These are phyloP conservation scores for Backusella luteola DNA, from an alignment of 192 early-diverging fungal species.

Conservation along the genomic window DNA sequence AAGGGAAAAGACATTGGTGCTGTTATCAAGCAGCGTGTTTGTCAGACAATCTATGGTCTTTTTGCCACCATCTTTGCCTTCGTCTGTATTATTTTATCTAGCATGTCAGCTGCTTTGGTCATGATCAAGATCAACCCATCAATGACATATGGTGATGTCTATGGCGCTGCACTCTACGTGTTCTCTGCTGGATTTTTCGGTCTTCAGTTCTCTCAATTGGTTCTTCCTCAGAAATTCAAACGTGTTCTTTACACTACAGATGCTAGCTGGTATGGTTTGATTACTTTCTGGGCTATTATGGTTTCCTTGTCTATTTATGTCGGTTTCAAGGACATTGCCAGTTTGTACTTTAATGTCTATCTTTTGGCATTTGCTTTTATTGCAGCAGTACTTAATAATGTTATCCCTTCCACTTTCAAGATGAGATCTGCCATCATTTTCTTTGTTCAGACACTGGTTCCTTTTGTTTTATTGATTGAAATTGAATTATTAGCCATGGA, in stretches of 20 bases:
- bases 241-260: neutral
- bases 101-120: neutral
- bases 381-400: constrained; percentile 15
- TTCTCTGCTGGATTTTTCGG: neutral
- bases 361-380: constrained; percentile 35
- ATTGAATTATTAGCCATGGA: constrained; percentile 43
- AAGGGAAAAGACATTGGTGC: neutral
- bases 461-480: constrained; percentile 41
- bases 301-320: constrained; percentile 28
- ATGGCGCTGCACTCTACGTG: constrained; percentile 2
- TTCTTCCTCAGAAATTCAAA: neutral
- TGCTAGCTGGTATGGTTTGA: constrained; percentile 29
- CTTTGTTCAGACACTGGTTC: constrained; percentile 28
- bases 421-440: constrained; percentile 11
- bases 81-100: neutral
- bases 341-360: constrained; percentile 41
- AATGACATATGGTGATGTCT: constrained; percentile 17
- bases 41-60: neutral
- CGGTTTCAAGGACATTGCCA: constrained; percentile 25
- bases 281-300: constrained; percentile 42
- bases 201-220: constrained; percentile 3
- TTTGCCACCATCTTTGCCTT: neutral
- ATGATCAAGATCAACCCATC: constrained; percentile 11
- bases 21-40: neutral
- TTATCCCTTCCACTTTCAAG: neutral